Percentiles rank a stretch among this genome's conserved stretches.
phyloP scores from a whole-genome alignment of 495 filamentous ascomycete species.

The Penicilliopsis zonata region DNA sequence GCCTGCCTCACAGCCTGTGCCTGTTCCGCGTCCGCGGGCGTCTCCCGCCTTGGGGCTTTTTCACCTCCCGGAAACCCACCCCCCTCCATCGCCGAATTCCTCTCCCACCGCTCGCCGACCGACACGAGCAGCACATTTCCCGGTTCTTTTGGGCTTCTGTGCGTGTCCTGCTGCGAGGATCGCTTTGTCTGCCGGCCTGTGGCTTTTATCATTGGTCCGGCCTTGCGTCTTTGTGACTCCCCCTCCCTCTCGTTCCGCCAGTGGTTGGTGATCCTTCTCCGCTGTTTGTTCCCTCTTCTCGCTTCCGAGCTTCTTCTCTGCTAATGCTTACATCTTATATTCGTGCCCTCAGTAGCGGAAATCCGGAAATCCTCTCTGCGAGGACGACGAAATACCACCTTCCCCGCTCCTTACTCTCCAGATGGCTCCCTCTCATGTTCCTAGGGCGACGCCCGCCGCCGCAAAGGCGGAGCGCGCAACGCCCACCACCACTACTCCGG shows the following conservation, averaged over 20 bases:
- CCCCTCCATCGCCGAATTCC: not conserved
- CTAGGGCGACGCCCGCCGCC: conserved; percentile 11
- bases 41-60: conserved; percentile 8
- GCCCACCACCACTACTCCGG: conserved; percentile 11
- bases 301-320: conserved; percentile 4
- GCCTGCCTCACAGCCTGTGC: not conserved
- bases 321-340: conserved; percentile 9
- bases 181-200: not conserved
- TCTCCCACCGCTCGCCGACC: not conserved
- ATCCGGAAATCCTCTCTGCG: not conserved
- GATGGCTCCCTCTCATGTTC: conserved; percentile 14
- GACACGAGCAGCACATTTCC: not conserved
- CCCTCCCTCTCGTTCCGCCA: conserved; percentile 8
- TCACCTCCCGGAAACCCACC: not conserved
- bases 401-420: not conserved
- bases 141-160: too few relatives aligned
- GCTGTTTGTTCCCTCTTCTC: conserved; percentile 7
- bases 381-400: not conserved
- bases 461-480: conserved; percentile 23
- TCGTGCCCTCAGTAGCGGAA: conserved; percentile 6
- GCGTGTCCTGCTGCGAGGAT: too few relatives aligned
- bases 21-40: conserved; percentile 4
- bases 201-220: not conserved
- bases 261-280: not conserved
- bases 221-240: not conserved